Evolutionary conservation across 1,284 basidiomycete species (phyloP), one percentile per base, ranked within the genome.

Genomic region (Cryptococcus jaspeensis): DNA sequence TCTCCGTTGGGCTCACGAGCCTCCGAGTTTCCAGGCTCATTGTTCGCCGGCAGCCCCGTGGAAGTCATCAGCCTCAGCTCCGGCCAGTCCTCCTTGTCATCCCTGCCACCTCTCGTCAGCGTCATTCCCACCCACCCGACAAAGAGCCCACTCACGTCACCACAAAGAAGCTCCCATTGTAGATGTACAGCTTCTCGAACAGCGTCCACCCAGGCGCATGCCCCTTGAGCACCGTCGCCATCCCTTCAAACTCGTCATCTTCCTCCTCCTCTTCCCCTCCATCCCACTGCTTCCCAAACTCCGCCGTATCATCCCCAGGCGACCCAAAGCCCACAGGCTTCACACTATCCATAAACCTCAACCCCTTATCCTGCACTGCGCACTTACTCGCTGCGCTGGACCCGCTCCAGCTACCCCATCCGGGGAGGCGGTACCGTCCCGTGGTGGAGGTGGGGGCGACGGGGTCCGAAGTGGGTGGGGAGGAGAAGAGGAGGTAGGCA

Each of bases 111-210:
- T 20, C 45, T 32, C 50, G 8, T 35, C n/a, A 39, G 38, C 20
- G n/a, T 7, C 41, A 20, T 18, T 11, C 12, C 43, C 15, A 42
- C 13, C 50, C 41, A 37, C 28, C 23, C 5, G 38, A 8, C 9
- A 11, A 39, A 23, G 12, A 12, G 25, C 5, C 11, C 22, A 79
- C 78, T 50, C 76, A 81, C 57, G 80, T 84, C 60, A 84, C 77
- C 60, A 90, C 81, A 70, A 82, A 85, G 32, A 91, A 77, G 0
- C 86, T 88, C 12, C 87, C 88, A 64, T 89, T 86, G 48, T 83
- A 84, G 82, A 90, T 85, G 79, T 90, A 90, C 13, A 75, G 50
- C 54, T 66, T 67, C 38, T 78, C 74, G 49, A 74, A 70, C 43
- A 78, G 50, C 5, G 74, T 77, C 74, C 74, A 78, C 1, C 76